Conservation (phyloP, 2,329 filamentous ascomycete genomes). For the Lecanosticta acicola region DNA sequence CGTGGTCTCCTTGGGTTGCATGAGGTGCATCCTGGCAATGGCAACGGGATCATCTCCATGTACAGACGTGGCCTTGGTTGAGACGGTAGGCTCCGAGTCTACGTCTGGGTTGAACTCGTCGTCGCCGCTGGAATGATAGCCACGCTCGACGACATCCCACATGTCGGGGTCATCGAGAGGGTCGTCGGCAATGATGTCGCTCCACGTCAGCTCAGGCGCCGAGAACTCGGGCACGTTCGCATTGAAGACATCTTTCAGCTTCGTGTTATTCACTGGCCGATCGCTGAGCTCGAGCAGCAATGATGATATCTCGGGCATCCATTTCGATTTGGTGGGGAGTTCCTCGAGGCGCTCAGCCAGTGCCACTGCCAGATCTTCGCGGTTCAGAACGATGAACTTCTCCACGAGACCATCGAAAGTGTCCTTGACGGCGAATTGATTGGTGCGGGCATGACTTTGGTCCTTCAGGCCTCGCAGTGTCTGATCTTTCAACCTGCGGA, state of each 20-base stretch:
- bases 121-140: conserved; percentile 59
- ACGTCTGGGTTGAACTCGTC: conserved; percentile 40
- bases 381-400: conserved; percentile 73
- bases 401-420: conserved; percentile 60
- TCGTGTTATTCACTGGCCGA: conserved; percentile 65
- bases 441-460: conserved; percentile 41
- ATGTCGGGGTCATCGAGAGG: conserved; percentile 63
- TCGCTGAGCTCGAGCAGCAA: conserved; percentile 77
- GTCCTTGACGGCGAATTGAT: conserved; percentile 45
- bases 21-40: conserved; percentile 32
- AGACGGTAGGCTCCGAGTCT: conserved; percentile 23
- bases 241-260: conserved; percentile 56
- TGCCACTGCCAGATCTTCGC: conserved; percentile 72
- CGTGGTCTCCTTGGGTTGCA: conserved; percentile 21
- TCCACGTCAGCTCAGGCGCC: conserved; percentile 59
- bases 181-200: conserved; percentile 71
- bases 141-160: conserved; percentile 67
- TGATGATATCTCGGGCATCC: conserved; percentile 72
- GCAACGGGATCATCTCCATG: conserved; percentile 34
- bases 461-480: conserved; percentile 37
- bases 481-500: conserved; percentile 36
- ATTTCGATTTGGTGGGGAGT: conserved; percentile 55
- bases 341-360: conserved; percentile 55
- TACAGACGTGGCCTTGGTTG: conserved; percentile 34
- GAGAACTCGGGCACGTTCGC: not conserved